phyloP scores from a whole-genome alignment of 169 alveolate genomes.

The Plasmodium knowlesi region DNA sequence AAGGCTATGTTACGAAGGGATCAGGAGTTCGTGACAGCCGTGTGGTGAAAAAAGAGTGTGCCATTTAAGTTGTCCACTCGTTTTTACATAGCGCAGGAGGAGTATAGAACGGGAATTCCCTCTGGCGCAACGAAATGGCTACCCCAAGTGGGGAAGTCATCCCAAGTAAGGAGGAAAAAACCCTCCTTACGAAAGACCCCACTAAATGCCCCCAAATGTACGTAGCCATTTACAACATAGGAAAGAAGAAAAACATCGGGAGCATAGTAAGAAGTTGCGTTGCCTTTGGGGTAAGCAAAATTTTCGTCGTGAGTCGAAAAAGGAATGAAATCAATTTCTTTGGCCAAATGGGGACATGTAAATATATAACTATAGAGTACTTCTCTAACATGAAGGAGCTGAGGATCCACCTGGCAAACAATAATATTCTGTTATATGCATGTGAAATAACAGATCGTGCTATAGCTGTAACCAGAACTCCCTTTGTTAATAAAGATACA shows the following conservation, averaged over 20 bases:
- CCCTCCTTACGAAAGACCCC: background rate
- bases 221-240: slow-evolving; percentile 76
- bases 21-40: background rate
- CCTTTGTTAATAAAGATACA: slow-evolving; percentile 86
- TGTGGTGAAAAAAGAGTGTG: background rate
- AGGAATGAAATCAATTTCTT: slow-evolving; percentile 74
- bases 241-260: slow-evolving; percentile 79
- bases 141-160: background rate
- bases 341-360: slow-evolving; percentile 81
- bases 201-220: slow-evolving; percentile 35
- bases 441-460: slow-evolving; percentile 88
- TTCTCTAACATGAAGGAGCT: slow-evolving; percentile 68
- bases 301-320: slow-evolving; percentile 77
- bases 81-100: background rate
- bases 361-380: slow-evolving; percentile 66
- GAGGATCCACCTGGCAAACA: slow-evolving; percentile 74
- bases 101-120: background rate
- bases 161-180: background rate
- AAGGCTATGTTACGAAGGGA: background rate
- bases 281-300: slow-evolving; percentile 79
- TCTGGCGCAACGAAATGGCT: background rate
- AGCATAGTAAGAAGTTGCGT: slow-evolving; percentile 79
- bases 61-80: background rate
- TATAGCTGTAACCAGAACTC: slow-evolving; percentile 80
- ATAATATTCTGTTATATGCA: slow-evolving; percentile 86